Base-by-base conservation (phyloP, 495 filamentous ascomycete genomes). In the Penicillium soppii region DNA sequence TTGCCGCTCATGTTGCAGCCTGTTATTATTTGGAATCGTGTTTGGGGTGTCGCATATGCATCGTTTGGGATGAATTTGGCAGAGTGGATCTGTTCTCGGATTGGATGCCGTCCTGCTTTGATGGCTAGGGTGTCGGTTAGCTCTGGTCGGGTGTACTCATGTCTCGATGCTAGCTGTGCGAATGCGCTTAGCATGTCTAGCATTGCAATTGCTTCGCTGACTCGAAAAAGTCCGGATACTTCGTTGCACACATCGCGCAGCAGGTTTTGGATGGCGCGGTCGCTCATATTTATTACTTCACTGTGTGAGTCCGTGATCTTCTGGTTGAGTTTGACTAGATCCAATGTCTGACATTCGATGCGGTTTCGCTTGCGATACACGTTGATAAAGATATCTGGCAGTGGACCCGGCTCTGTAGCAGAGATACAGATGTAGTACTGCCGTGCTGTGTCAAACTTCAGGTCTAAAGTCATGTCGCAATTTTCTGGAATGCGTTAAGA, bases 1-100 rank as follows among this genome's bases (percentile, higher is more conserved):
- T 96, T 97, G n/a, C 94, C 94, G 59, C 90, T 95, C 95, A 97
- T 97, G 67, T 98, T 98, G 68, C 90, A 94, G 33, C 94, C 94
- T 5, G 94, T 96, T 61, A 98, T 86, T 52, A 97, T 89, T 52
- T 96, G 90, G 66, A 97, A 92, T 7, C 92, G 83, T 26, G 78
- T 80, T 50, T 89, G 83, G 22, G 84, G 72, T 16, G 83, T 85
- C 27, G 90, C 90, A 59, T 90, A 96, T 36, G 88, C 89, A 47
- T 96, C 90, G 56, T 97, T 98, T 0, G 94, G 88, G 26, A 96
- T 74, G 65, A 87, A 97, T 39, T 79, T 82, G 36, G 66, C 77
- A 10, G 56, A 67, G 44, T 80, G 76, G 37, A 92, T 85, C 53
- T 84, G 87, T 63, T 95, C 92, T 7, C 83, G 72, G 47, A 97